These are phyloP conservation scores for Tolypocladium album DNA, from an alignment of 2,329 filamentous ascomycete species.

Conservation along the genomic window DNA sequence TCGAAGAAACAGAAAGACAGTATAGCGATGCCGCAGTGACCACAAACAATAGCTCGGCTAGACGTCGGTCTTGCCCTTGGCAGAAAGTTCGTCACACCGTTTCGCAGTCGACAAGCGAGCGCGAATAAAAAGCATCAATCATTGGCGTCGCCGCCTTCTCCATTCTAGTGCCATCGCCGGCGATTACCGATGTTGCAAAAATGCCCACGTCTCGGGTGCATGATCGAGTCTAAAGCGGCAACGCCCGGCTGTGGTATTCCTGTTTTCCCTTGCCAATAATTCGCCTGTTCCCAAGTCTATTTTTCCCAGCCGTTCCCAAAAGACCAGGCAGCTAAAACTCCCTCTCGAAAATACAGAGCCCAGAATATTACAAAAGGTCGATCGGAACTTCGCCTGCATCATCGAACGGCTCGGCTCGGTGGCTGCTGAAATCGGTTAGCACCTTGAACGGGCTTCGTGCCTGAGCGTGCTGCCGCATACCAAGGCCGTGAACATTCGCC, in stretches of 20 bases:
- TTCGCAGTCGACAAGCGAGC: neutral
- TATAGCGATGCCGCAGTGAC: neutral
- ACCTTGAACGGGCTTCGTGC: neutral
- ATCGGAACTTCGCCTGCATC: neutral
- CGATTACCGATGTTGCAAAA: neutral
- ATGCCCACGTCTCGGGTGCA: neutral
- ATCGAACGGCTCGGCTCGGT: neutral
- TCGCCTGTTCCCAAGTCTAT: slow-evolving; percentile 1
- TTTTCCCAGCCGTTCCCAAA: neutral
- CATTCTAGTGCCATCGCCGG: neutral
- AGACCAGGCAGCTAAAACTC: neutral
- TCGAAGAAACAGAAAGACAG: neutral
- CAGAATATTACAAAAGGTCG: neutral
- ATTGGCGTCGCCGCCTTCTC: neutral
- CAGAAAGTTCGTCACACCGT: neutral
- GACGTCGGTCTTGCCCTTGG: neutral
- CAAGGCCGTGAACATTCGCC: neutral
- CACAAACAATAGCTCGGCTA: neutral
- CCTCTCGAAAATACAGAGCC: neutral
- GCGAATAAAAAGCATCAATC: neutral
- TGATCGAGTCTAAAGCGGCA: neutral
- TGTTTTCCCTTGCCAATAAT: neutral
- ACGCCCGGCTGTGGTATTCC: neutral
- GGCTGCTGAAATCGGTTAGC: neutral
- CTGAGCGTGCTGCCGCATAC: neutral